phyloP scores from a whole-genome alignment of 192 early-diverging fungal species.

The Oehlia diaphana region DNA sequence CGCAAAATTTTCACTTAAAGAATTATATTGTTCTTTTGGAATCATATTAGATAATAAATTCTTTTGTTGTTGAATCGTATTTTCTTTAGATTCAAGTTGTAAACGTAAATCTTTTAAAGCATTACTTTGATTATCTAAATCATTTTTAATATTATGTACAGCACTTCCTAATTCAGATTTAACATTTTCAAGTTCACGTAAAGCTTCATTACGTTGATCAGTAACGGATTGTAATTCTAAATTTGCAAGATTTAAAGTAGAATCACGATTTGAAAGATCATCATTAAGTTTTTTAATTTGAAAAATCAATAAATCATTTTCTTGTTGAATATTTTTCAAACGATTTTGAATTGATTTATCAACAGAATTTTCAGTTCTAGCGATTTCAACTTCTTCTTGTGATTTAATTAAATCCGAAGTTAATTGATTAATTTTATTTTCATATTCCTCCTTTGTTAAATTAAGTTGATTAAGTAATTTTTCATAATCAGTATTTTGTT shows the following conservation, averaged over 20 bases:
- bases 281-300: background rate
- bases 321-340: background rate
- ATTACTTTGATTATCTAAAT: background rate
- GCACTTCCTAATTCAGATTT: background rate
- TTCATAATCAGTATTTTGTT: no score
- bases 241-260: background rate
- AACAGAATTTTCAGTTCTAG: background rate
- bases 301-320: background rate
- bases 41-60: background rate
- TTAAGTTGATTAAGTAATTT: background rate
- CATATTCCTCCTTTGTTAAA: background rate
- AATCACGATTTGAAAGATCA: background rate
- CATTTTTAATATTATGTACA: background rate
- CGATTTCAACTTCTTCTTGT: background rate
- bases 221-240: background rate
- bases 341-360: background rate
- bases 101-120: background rate
- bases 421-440: background rate
- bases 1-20: background rate
- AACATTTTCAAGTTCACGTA: background rate
- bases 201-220: background rate
- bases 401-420: background rate
- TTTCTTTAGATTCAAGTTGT: background rate
- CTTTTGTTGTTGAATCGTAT: background rate
- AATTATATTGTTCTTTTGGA: background rate